Evolutionary conservation across 768 basidiomycete species (phyloP).

Genomic region (Pleurotus sapidus): DNA sequence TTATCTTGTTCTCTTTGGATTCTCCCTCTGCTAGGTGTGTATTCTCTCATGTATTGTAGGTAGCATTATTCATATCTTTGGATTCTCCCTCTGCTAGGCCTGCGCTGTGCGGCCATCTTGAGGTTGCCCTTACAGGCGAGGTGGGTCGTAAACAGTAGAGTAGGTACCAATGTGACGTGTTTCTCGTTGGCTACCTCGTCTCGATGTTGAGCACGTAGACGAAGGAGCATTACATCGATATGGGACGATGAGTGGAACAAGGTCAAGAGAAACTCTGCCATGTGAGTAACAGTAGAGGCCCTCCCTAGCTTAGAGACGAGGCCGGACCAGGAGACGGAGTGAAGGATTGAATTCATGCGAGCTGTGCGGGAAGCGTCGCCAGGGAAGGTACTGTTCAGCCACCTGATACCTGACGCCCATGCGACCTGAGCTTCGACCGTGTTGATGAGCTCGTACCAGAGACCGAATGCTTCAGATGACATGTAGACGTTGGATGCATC

Average conservation of each 20-base stretch:
- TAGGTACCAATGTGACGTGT: background rate
- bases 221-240: background rate
- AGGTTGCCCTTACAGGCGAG: no score
- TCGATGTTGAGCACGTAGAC: background rate
- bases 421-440: background rate
- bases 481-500: background rate
- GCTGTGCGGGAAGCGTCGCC: background rate
- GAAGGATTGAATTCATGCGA: background rate
- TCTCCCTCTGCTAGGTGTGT: no score
- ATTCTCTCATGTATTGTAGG: no score
- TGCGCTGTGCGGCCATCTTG: no score
- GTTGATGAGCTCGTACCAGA: background rate
- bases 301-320: background rate
- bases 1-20: no score
- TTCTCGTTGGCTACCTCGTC: background rate
- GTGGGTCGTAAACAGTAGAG: background rate
- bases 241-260: background rate
- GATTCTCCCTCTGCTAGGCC: no score
- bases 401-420: background rate
- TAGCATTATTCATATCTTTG: no score
- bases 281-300: background rate
- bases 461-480: background rate
- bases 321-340: background rate
- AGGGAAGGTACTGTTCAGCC: background rate
- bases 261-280: background rate